Evolutionary conservation across 495 filamentous ascomycete species (phyloP), one percentile per base, ranked within the genome.

Genomic region (Penicillium silybi): DNA sequence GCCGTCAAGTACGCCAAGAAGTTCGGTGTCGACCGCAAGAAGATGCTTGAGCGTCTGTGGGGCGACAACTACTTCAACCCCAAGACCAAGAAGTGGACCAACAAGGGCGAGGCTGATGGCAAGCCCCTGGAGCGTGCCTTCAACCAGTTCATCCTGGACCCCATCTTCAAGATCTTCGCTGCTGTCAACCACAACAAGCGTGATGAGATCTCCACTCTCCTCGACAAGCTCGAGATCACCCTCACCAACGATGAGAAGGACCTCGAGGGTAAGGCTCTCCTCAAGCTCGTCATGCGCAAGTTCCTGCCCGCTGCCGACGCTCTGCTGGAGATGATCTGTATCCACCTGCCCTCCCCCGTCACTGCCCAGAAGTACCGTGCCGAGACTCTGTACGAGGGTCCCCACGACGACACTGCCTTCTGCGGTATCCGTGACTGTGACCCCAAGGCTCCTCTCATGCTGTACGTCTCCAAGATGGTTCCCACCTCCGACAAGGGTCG

Each of bases 381-480:
- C 64, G 93, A 97, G 84, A 96, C 92, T 68, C 83, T 99, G 51
- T 99, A 99, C 81, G 93, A 99, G 80, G 93, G 93, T 79, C 93
- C 93, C 53, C 63, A 74, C 23, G 93, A 99, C 72, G 93, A 99
- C 63, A 85, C 90, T 76, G 85, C 83, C 60, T 89, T 85, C 80
- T 87, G 95, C 67, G 89, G 84, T 80, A 97, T 99, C 81, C 90
- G 92, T 45, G 92, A 97, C 81, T 97, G 93, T 79, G 87, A 97
- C 73, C 81, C 92, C 75, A 96, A 93, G 81, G 93, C 83, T 66
- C 89, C 92, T 64, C 93, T 99, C 72, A 99, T 99, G 93, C 82
- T 97, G 57, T 99, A 99, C 85, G 92, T 99, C 75, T 99, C 93
- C 69, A 99, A 99, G 87, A 99, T 99, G 93, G 95, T 99, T 61